A percentile compares a stretch with the other conserved stretches of the same genome.
Conservation (phyloP, 73 alveolate genomes). For the Paraurostyla sp. region DNA sequence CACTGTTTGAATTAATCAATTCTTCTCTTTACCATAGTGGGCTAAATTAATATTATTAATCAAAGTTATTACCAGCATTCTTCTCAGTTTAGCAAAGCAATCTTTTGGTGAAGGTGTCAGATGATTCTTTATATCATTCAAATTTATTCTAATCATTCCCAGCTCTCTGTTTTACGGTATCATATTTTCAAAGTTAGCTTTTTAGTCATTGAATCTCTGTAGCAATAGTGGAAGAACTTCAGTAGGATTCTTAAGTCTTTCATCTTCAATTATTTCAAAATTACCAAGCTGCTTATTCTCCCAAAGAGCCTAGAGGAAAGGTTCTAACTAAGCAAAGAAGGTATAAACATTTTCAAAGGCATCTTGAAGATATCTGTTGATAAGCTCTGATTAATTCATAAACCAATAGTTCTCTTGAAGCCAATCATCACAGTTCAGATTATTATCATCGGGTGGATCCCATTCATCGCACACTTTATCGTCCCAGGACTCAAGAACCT, state of each 20-base stretch:
- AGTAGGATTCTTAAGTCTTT: conserved; percentile 66
- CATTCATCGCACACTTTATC: conserved; percentile 93
- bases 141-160: conserved; percentile 77
- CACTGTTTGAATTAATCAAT: conserved; percentile 65
- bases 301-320: conserved; percentile 66
- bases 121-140: conserved; percentile 64
- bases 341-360: conserved; percentile 54
- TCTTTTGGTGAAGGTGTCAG: conserved; percentile 72
- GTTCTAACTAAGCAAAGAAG: conserved; percentile 53
- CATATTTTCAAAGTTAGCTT: conserved; percentile 53
- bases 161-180: conserved; percentile 75
- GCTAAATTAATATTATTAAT: conserved; percentile 12
- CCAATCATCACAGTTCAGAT: conserved; percentile 89
- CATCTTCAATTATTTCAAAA: conserved; percentile 58
- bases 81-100: conserved; percentile 70
- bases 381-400: not conserved
- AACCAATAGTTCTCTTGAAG: conserved; percentile 71
- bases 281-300: conserved; percentile 54
- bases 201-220: conserved; percentile 61
- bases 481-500: conserved; percentile 80
- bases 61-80: conserved; percentile 44
- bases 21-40: conserved; percentile 73
- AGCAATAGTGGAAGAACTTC: conserved; percentile 69
- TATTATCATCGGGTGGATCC: conserved; percentile 93
- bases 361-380: conserved; percentile 22